A percentile compares a stretch with the other conserved stretches of the same genome.
Evolutionary conservation across 768 basidiomycete genomes (phyloP).

Genomic region (Boletus rufocinnamomeus): DNA sequence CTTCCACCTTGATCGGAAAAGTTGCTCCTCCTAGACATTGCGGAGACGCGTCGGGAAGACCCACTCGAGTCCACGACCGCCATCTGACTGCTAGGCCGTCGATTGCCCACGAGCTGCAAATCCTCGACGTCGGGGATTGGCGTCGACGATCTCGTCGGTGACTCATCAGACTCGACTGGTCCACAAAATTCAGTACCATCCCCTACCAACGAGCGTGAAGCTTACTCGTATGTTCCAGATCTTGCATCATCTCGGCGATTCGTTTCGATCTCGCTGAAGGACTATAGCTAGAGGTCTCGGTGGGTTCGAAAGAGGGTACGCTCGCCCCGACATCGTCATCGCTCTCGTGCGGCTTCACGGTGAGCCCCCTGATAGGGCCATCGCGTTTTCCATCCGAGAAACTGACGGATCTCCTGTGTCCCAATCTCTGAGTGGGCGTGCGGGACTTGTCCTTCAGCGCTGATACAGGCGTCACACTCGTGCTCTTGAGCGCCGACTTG

Average conservation of each 20-base stretch:
- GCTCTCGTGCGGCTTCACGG: conserved; percentile 37
- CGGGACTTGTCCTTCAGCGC: conserved; percentile 56
- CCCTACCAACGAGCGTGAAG: conserved; percentile 27
- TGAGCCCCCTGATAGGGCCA: conserved; percentile 80
- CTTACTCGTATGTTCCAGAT: conserved; percentile 71
- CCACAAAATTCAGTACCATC: conserved; percentile 2
- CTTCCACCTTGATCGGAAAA: conserved; percentile 34
- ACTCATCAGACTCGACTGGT: conserved; percentile 44
- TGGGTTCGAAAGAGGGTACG: conserved; percentile 18
- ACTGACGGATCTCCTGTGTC: conserved; percentile 84
- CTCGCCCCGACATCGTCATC: conserved; percentile 37
- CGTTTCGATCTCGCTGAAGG: conserved; percentile 76
- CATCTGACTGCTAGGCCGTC: conserved; percentile 41
- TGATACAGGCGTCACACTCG: conserved; percentile 55
- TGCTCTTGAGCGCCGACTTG: conserved; percentile 46
- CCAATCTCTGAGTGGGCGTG: conserved; percentile 53
- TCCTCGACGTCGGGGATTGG: conserved; percentile 48
- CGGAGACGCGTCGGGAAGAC: conserved; percentile 44
- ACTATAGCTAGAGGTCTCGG: conserved; percentile 35
- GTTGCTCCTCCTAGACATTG: conserved; percentile 45
- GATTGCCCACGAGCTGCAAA: conserved; percentile 47
- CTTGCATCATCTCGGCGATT: conserved; percentile 78
- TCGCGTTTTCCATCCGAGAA: conserved; percentile 94
- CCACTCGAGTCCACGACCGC: conserved; percentile 22
- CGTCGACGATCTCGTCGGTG: conserved; percentile 56